Conservation (phyloP, 768 basidiomycete species). For the Cantharellus cinnabarinus region DNA sequence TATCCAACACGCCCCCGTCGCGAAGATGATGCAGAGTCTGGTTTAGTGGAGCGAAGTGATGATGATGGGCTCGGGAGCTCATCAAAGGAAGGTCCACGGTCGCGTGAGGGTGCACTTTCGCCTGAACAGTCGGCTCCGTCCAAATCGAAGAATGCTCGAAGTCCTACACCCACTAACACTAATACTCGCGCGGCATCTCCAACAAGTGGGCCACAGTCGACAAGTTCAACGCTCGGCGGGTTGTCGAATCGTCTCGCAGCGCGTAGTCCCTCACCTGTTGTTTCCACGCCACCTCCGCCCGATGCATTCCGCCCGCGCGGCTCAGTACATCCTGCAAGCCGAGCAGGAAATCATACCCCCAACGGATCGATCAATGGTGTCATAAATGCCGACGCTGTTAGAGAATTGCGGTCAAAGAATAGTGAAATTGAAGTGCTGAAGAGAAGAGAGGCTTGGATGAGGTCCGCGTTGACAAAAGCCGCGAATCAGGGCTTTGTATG, state of each 20-base stretch:
- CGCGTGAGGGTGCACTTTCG: background rate
- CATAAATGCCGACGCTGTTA: slow-evolving; percentile 38
- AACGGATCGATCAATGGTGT: slow-evolving; percentile 2
- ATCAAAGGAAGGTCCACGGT: background rate
- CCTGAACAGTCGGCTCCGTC: background rate
- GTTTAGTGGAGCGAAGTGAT: background rate
- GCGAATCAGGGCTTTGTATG: slow-evolving; percentile 59
- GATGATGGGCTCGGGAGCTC: background rate
- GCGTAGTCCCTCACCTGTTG: slow-evolving; percentile 36
- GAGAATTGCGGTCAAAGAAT: slow-evolving; percentile 68
- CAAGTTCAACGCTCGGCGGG: slow-evolving; percentile 11
- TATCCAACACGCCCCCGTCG: slow-evolving; percentile 2
- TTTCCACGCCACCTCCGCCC: slow-evolving; percentile 32
- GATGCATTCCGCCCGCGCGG: slow-evolving; percentile 32
- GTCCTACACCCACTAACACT: slow-evolving; percentile 9
- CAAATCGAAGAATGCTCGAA: background rate
- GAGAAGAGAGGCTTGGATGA: slow-evolving; percentile 73
- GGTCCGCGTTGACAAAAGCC: slow-evolving; percentile 55
- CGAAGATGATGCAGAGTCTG: background rate
- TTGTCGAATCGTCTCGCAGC: slow-evolving; percentile 28
- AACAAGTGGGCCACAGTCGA: slow-evolving; percentile 8
- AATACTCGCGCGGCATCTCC: slow-evolving; percentile 44
- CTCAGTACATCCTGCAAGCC: background rate
- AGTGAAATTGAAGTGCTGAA: slow-evolving; percentile 55
- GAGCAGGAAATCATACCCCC: background rate